Evolutionary conservation across 371 early-diverging fungal genomes (phyloP), one percentile per base, ranked within the genome.

Genomic region (Mortierella sp.): DNA sequence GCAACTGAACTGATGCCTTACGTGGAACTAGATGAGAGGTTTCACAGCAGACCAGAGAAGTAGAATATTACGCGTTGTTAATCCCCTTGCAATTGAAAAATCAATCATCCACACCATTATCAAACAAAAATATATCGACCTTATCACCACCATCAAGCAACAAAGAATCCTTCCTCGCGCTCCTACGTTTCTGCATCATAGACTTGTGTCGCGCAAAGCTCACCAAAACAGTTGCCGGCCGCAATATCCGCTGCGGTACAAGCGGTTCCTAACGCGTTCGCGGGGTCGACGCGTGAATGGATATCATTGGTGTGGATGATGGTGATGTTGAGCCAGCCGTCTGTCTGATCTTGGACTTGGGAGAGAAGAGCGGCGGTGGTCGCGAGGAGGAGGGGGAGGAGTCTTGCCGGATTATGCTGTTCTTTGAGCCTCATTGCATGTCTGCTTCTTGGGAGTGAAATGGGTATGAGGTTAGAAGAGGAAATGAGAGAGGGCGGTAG

Each of bases 291-390:
- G 73, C 90, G 90, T 2, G 92, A 87, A 78, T 94, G 93, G 18
- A 93, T 82, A 80, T 93, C 94, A 82, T 94, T 95, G 49, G 94
- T 94, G 82, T 92, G 93, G 72, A 92, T 83, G 27, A 92, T 84
- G 5, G 88, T 82, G 60, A 87, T 55, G 72, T 82, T 78, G 46
- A 78, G 77, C 74, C 78, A 77, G 32, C 71, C 78, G 55, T 81
- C 80, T 41, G 75, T 74, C 18, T 70, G 51, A 21, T 70, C 27
- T n/a, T 78, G 78, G 12, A 72, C 75, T 2, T 32, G 46, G 8
- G 56, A 35, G 18, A 76, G 70, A 14, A 75, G 41, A 1, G 73
- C 46, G 5, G 56, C 63, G 29, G 80, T n/a, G 14, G 80, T 71
- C 4, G 46, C 60, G 5, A 80, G 48, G 44, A 54, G 51, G 32